These are phyloP conservation scores for Verticillium longisporum DNA, from an alignment of 2,329 filamentous ascomycete species.

Conservation along the genomic window DNA sequence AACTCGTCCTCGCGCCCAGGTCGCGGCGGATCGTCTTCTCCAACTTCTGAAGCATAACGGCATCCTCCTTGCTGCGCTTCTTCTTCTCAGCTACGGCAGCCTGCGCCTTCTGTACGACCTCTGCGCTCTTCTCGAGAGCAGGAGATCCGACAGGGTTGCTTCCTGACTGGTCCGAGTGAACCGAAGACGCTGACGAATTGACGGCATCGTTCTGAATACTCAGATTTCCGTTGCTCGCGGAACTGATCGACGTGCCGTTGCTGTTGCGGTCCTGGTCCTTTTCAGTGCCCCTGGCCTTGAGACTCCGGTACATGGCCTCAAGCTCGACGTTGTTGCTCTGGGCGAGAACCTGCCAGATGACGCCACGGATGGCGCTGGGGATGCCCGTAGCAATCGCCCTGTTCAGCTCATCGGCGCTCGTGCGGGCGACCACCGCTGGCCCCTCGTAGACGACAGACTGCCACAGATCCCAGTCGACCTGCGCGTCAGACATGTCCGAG, in stretches of 20 bases:
- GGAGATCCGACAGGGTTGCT: constrained; percentile 50
- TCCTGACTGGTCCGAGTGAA: constrained; percentile 70
- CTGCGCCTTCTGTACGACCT: constrained; percentile 57
- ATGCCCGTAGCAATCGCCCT: constrained; percentile 89
- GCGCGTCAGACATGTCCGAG: constrained; percentile 59
- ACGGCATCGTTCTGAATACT: constrained; percentile 59
- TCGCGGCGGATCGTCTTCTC: constrained; percentile 91
- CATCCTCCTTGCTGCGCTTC: constrained; percentile 73
- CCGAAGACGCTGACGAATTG: constrained; percentile 75
- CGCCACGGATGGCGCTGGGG: constrained; percentile 89
- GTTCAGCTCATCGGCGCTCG: constrained; percentile 84
- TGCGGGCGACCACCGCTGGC: constrained; percentile 77
- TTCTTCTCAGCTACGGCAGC: constrained; percentile 61
- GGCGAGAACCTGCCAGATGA: constrained; percentile 96
- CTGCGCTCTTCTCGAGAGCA: constrained; percentile 53
- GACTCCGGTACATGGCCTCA: constrained; percentile 77
- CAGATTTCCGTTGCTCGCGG: constrained; percentile 46
- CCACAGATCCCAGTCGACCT: constrained; percentile 99
- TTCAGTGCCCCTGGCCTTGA: constrained; percentile 73
- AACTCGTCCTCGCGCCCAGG: constrained; percentile 86
- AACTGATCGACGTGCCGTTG: constrained; percentile 44
- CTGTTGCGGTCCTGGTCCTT: constrained; percentile 63
- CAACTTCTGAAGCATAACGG: constrained; percentile 66
- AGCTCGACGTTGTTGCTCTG: constrained; percentile 92
- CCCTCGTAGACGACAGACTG: constrained; percentile 94